Percentiles rank a stretch among this genome's conserved stretches.
Evolutionary conservation across 352 stramenopile genomes (phyloP).

Genomic region (Albugo candida): DNA sequence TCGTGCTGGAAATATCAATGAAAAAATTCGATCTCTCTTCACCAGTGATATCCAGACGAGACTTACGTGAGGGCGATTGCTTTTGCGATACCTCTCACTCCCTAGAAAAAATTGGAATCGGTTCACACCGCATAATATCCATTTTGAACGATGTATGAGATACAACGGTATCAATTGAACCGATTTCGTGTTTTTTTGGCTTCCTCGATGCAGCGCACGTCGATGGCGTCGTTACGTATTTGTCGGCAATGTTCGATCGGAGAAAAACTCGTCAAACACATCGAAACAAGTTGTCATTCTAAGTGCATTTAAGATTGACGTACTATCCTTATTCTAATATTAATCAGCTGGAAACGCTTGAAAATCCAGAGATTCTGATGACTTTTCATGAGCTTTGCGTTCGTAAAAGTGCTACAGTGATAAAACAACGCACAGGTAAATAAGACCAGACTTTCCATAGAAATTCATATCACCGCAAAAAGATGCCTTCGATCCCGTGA

Average conservation of each 20-base stretch:
- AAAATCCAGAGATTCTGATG: no score
- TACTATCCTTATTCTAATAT: no score
- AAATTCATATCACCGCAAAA: slow-evolving; percentile 96
- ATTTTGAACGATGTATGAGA: slow-evolving; percentile 71
- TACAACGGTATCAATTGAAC: slow-evolving; percentile 65
- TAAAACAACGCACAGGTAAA: slow-evolving; percentile 53
- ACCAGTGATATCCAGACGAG: slow-evolving; percentile 43
- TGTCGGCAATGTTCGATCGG: no score
- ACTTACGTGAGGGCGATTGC: slow-evolving; percentile 35
- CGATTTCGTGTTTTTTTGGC: slow-evolving; percentile 8
- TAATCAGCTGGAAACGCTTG: slow-evolving; percentile 5
- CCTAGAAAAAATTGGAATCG: slow-evolving; percentile 88
- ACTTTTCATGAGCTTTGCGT: no score
- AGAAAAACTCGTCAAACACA: no score
- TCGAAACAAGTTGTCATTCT: no score
- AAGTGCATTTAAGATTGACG: no score
- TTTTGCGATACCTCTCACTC: slow-evolving; percentile 56
- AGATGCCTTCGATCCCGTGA: slow-evolving; percentile 88
- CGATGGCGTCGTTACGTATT: neutral
- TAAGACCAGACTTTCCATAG: slow-evolving; percentile 89
- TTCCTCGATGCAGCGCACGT: slow-evolving; percentile 38
- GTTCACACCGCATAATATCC: slow-evolving; percentile 63
- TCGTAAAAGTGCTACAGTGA: slow-evolving; percentile 76
- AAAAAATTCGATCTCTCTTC: slow-evolving; percentile 61
- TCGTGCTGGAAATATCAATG: slow-evolving; percentile 64